Evolutionary conservation across 495 filamentous ascomycete genomes (phyloP), one percentile per base, ranked within the genome.

Genomic region (Talaromyces liani): DNA sequence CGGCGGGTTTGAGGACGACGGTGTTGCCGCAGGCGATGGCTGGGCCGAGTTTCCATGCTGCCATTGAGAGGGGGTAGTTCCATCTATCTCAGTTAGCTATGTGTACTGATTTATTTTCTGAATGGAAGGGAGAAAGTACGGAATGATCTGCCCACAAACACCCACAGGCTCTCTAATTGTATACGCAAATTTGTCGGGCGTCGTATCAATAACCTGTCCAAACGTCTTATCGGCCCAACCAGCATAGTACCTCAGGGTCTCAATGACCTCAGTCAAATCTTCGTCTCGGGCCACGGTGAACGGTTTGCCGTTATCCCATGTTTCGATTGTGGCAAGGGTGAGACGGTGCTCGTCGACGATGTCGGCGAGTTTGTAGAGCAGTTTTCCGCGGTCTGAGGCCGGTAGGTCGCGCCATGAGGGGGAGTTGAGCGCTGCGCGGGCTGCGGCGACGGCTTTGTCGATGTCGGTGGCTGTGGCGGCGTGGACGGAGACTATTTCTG

Each of bases 281-380:
- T 89, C 88, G 60, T 78, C 84, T 36, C 89, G 74, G 1, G 91
- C 81, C 34, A 89, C 87, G 5, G 73, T 73, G 70, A 92, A 92
- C 2, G 91, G 88, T 73, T 97, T 97, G 68, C 92, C 93, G 69
- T 96, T 96, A 72, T 97, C 93, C 83, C 92, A 93, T 0, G 90
- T 89, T 78, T 97, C 93, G 57, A 97, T 92, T 0, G 91, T 92
- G 47, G 91, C 91, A 8, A 97, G 79, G 0, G 79, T 82, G 66
- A 91, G 86, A 29, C 80, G 79, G 69, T 96, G 80, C 68, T 89
- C 69, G 58, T 88, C 73, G n/a, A 91, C 76, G 2, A 97, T 77
- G 58, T 88, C 84, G 7, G 88, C 87, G 33, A 97, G 81, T 65
- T 85, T 88, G 67, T 75, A 79, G 82, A 97, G 83, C 63, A 96